Evolutionary conservation across 2,329 filamentous ascomycete genomes (phyloP).

Genomic region (Diaporthe citri): DNA sequence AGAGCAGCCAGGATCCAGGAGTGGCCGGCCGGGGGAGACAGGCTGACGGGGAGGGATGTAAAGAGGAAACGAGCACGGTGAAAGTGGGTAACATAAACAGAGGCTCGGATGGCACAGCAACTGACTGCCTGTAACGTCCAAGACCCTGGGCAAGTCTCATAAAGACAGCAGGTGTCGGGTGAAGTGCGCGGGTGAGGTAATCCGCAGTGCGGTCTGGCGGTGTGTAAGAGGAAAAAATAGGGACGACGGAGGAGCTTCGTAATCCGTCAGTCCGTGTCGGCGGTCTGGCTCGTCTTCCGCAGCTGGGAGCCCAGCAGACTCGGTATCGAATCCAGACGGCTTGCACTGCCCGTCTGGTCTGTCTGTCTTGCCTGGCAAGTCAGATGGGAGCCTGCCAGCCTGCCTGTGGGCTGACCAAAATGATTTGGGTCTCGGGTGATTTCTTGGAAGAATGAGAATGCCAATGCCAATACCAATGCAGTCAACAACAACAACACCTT

Average conservation of each 20-base stretch:
- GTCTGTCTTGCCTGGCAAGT: conserved; percentile 7
- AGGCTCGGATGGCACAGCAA: conserved; percentile 43
- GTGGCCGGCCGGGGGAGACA: neutral
- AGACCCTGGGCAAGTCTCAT: conserved; percentile 26
- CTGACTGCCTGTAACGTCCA: conserved; percentile 41
- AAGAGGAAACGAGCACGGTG: conserved; percentile 29
- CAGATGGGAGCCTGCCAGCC: neutral
- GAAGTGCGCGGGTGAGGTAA: conserved; percentile 32
- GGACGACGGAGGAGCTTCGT: conserved; percentile 23
- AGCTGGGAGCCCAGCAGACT: conserved; percentile 11
- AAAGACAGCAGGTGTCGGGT: conserved; percentile 5
- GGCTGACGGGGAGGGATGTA: neutral
- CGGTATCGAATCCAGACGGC: conserved; percentile 7
- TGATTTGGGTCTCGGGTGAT: conserved; percentile 2
- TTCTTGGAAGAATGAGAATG: conserved; percentile 9
- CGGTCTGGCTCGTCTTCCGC: conserved; percentile 18
- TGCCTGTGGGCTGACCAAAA: conserved; percentile 17
- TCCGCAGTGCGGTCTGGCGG: conserved; percentile 40
- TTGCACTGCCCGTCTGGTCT: conserved; percentile 25
- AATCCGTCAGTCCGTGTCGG: conserved; percentile 19
- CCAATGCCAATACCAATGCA: conserved; percentile 1
- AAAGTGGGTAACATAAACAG: conserved; percentile 32
- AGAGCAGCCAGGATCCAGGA: neutral
- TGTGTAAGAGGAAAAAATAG: conserved; percentile 39
- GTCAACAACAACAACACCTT: neutral